Conservation (phyloP, 768 basidiomycete genomes). For the Trametes meyenii region DNA sequence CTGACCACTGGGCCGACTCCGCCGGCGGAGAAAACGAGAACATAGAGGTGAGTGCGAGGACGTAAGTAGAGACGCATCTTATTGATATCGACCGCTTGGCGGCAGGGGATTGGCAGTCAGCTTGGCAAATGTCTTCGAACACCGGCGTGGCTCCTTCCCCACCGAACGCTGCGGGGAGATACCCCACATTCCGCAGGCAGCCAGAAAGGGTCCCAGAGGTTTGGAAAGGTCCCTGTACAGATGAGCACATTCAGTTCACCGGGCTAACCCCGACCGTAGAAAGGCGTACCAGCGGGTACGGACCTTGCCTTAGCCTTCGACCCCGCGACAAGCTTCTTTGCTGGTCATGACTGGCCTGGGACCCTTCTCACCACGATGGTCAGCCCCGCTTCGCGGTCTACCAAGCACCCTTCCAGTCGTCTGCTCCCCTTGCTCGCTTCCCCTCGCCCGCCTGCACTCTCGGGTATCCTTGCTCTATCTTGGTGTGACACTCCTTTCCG, state of each 20-base stretch:
- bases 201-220: not conserved
- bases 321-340: too few relatives aligned
- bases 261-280: not conserved
- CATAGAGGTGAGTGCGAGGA: conserved; percentile 1
- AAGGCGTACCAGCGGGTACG: not conserved
- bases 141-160: not conserved
- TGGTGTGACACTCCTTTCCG: too few relatives aligned
- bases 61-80: conserved; percentile 3
- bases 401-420: too few relatives aligned
- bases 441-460: too few relatives aligned
- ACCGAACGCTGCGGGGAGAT: not conserved
- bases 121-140: not conserved
- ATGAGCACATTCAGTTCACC: not conserved
- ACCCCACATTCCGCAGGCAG: not conserved
- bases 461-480: too few relatives aligned
- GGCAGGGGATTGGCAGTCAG: not conserved
- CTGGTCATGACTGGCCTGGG: too few relatives aligned
- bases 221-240: too few relatives aligned
- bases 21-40: conserved; percentile 5
- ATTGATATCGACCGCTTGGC: not conserved
- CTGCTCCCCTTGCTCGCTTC: too few relatives aligned
- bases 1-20: not conserved
- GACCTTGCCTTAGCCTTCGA: too few relatives aligned
- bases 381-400: too few relatives aligned
- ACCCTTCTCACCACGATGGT: too few relatives aligned